phyloP scores from a whole-genome alignment of 345 rosid species.

The Firmiana major region DNA sequence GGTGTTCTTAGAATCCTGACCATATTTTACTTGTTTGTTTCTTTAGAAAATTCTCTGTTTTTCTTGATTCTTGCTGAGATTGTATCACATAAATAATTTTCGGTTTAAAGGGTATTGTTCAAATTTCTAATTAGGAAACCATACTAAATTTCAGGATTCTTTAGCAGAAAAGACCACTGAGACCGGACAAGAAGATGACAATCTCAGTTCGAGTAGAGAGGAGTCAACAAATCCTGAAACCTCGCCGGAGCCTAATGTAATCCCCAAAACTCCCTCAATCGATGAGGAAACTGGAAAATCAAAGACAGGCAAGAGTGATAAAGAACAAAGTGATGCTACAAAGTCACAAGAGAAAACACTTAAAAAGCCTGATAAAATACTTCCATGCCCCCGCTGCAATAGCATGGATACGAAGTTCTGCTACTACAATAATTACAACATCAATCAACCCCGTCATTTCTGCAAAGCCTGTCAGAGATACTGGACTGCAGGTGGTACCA shows the following conservation, averaged over 20 bases:
- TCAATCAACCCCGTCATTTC: constrained; percentile 89
- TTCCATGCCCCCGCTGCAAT: constrained; percentile 83
- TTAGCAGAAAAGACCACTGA: constrained; percentile 16
- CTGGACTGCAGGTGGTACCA: constrained; percentile 91
- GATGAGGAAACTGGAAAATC: constrained; percentile 43
- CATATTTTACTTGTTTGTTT: neutral
- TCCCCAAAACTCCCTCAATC: constrained; percentile 38
- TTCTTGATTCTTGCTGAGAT: neutral
- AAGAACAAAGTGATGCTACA: constrained; percentile 28
- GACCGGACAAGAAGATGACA: constrained; percentile 13
- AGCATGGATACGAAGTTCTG: constrained; percentile 92
- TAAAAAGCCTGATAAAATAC: constrained; percentile 84
- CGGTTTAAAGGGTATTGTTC: neutral
- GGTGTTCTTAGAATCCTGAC: constrained; percentile 4
- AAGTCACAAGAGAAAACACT: constrained; percentile 48
- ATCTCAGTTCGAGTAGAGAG: constrained; percentile 10
- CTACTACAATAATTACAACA: constrained; percentile 85
- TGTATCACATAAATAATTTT: neutral
- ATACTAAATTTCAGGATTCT: constrained; percentile 32
- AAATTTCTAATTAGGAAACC: constrained; percentile 8
- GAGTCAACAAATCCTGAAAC: constrained; percentile 21
- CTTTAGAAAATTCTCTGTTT: neutral
- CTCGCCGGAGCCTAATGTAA: constrained; percentile 24
- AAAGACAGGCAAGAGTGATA: constrained; percentile 36
- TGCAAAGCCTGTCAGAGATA: constrained; percentile 93